These are phyloP conservation scores for Pleurotus tuber-regium DNA, from an alignment of 768 basidiomycete genomes.

Conservation along the genomic window DNA sequence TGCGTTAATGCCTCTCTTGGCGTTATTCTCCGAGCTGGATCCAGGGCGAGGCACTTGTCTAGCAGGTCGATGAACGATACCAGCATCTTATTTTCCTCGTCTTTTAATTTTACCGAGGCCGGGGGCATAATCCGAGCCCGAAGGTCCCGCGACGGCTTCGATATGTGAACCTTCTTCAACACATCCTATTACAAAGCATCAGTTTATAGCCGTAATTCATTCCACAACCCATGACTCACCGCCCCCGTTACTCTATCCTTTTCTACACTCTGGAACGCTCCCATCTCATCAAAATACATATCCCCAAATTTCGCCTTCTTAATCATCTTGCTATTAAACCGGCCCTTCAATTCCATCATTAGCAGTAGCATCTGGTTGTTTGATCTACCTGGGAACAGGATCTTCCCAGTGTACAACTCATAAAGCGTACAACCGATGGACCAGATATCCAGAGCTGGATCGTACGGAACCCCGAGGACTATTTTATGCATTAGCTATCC, in stretches of 20 bases:
- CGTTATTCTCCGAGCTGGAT: slow-evolving; percentile 82
- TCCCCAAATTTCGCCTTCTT: slow-evolving; percentile 93
- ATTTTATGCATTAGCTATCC: slow-evolving; percentile 16
- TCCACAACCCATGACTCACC: slow-evolving; percentile 46
- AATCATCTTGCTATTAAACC: slow-evolving; percentile 91
- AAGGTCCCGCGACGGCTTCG: slow-evolving; percentile 81
- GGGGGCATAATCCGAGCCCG: slow-evolving; percentile 80
- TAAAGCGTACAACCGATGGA: slow-evolving; percentile 97
- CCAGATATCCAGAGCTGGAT: slow-evolving; percentile 93
- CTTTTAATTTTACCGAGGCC: slow-evolving; percentile 73
- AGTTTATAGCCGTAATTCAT: slow-evolving; percentile 16
- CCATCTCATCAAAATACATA: slow-evolving; percentile 91
- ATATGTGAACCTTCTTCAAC: slow-evolving; percentile 75
- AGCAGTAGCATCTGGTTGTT: slow-evolving; percentile 97
- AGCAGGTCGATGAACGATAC: slow-evolving; percentile 83
- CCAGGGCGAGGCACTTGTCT: slow-evolving; percentile 87
- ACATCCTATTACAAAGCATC: slow-evolving; percentile 57
- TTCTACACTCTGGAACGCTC: slow-evolving; percentile 82
- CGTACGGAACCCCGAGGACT: slow-evolving; percentile 96
- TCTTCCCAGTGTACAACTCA: slow-evolving; percentile 94
- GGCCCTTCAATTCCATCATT: slow-evolving; percentile 98
- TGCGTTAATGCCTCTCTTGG: slow-evolving; percentile 88
- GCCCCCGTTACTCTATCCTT: slow-evolving; percentile 79
- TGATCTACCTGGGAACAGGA: slow-evolving; percentile 92
- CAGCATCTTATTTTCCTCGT: slow-evolving; percentile 84